These are phyloP conservation scores for Cardamine occulta DNA, from an alignment of 345 rosid genomes.

Conservation along the genomic window DNA sequence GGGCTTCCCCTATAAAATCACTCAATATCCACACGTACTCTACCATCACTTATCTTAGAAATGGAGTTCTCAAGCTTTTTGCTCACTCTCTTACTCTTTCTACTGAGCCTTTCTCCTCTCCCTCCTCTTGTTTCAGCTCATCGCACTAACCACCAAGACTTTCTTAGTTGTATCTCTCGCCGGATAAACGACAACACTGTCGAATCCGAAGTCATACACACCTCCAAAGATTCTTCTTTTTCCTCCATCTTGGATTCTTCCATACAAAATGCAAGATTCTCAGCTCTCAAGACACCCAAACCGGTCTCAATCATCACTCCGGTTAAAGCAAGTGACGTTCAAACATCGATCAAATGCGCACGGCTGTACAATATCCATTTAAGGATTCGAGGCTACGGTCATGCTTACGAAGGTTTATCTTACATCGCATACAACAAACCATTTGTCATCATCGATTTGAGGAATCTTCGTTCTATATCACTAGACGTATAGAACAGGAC, in stretches of 20 bases:
- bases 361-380: conserved; percentile 41
- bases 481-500: conserved; percentile 45
- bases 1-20: neutral
- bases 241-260: conserved; percentile 35
- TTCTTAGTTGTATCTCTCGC: conserved; percentile 35
- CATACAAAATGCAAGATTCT: conserved; percentile 36
- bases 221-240: conserved; percentile 20
- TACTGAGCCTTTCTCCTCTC: no score
- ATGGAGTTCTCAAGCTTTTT: conserved; percentile 22
- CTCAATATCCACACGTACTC: neutral
- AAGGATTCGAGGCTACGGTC: conserved; percentile 54
- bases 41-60: neutral
- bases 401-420: conserved; percentile 57
- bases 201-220: conserved; percentile 37
- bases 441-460: conserved; percentile 53
- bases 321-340: conserved; percentile 44
- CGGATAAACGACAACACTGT: conserved; percentile 12
- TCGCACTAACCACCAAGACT: conserved; percentile 11
- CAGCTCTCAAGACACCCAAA: conserved; percentile 29
- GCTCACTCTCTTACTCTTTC: conserved; percentile 1
- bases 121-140: neutral
- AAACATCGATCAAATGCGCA: conserved; percentile 46
- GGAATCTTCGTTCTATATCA: conserved; percentile 46
- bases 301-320: conserved; percentile 50
- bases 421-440: conserved; percentile 47